Conservation (phyloP, 2,329 filamentous ascomycete species). For the Dryadomyces sulphureus region DNA sequence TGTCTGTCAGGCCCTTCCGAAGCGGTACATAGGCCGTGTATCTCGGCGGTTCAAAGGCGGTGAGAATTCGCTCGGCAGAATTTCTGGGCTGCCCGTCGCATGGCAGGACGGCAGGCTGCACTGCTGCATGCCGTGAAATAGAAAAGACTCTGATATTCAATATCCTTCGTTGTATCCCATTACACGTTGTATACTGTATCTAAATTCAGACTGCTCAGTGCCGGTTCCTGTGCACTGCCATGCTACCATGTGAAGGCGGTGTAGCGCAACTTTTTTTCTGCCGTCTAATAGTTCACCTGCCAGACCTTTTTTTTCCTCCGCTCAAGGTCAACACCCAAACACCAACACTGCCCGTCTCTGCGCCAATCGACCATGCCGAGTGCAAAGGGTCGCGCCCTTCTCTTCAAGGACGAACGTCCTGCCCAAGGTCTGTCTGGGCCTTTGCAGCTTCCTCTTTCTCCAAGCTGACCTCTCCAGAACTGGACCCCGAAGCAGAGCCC, state of each 20-base stretch:
- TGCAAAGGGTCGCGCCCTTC: slow-evolving; percentile 37
- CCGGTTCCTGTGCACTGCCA: no score
- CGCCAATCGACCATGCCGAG: slow-evolving; percentile 27
- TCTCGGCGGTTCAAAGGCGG: slow-evolving; percentile 4
- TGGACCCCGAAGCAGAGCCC: slow-evolving; percentile 62
- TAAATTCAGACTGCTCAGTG: no score
- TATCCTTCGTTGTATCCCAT: not conserved
- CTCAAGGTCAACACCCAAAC: not conserved
- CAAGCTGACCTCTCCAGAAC: slow-evolving; percentile 35
- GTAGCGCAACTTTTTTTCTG: slow-evolving; percentile 8
- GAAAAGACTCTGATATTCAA: not conserved
- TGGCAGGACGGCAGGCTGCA: not conserved
- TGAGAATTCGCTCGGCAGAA: slow-evolving; percentile 2
- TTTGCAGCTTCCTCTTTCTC: not conserved
- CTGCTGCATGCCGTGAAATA: not conserved
- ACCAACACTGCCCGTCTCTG: not conserved
- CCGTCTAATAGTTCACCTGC: not conserved
- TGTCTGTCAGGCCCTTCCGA: not conserved
- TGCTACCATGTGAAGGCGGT: slow-evolving; percentile 4
- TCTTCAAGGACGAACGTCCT: slow-evolving; percentile 47
- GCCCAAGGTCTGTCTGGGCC: slow-evolving; percentile 36
- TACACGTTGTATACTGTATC: no score
- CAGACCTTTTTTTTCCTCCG: not conserved
- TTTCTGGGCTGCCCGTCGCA: not conserved
- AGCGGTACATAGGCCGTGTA: not conserved